Conservation (phyloP, 2,329 filamentous ascomycete species). For the Metarhizium robertsii region DNA sequence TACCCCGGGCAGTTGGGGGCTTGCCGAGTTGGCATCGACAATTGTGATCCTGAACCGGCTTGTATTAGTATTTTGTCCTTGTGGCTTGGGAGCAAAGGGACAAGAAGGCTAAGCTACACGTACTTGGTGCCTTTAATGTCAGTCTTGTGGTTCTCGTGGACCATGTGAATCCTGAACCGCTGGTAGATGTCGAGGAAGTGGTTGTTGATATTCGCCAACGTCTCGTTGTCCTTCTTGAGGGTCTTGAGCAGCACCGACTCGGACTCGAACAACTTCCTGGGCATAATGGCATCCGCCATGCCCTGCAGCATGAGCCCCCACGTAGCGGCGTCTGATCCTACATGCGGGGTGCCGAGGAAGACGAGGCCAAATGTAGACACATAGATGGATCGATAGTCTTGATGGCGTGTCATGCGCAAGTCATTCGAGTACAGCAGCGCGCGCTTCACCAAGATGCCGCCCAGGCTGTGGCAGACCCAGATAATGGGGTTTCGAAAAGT, state of each 20-base stretch:
- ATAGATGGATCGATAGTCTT: slow-evolving; percentile 59
- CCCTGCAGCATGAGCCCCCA: slow-evolving; percentile 60
- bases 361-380: slow-evolving; percentile 68
- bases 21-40: slow-evolving; percentile 61
- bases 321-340: slow-evolving; percentile 56
- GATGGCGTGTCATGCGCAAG: slow-evolving; percentile 46
- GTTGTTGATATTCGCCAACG: slow-evolving; percentile 62
- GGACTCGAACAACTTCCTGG: slow-evolving; percentile 56
- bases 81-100: too few relatives aligned
- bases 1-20: slow-evolving; percentile 59
- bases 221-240: slow-evolving; percentile 66
- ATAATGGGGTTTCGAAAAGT: slow-evolving; percentile 58
- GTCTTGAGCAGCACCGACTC: slow-evolving; percentile 60
- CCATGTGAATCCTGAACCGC: slow-evolving; percentile 66
- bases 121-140: slow-evolving; percentile 54
- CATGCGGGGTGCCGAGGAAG: slow-evolving; percentile 70
- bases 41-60: slow-evolving; percentile 38
- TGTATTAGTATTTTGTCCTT: background rate
- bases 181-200: slow-evolving; percentile 64
- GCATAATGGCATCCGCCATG: slow-evolving; percentile 56
- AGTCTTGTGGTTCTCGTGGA: slow-evolving; percentile 64
- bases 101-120: slow-evolving; percentile 7
- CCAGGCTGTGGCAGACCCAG: slow-evolving; percentile 66
- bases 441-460: slow-evolving; percentile 63
- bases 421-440: slow-evolving; percentile 60